Conservation (phyloP, 1,284 basidiomycete species). For the Bondarzewia mesenterica region DNA sequence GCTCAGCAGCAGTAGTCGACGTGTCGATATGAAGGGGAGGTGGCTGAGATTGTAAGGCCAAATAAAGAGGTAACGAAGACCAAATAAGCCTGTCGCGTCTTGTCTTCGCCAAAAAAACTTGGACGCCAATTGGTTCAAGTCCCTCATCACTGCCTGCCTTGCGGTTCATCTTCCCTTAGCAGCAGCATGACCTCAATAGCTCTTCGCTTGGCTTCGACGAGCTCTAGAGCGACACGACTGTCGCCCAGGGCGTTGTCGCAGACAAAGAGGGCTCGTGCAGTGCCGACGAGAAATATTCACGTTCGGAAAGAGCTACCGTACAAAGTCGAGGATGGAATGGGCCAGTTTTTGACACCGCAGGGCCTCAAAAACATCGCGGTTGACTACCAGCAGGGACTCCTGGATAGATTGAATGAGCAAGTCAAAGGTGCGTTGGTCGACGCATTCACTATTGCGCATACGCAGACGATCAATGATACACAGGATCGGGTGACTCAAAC, state of each 20-base stretch:
- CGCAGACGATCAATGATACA: background rate
- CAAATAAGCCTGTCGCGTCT: slow-evolving; percentile 6
- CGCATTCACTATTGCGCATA: background rate
- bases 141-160: background rate
- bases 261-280: slow-evolving; percentile 5
- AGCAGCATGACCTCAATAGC: slow-evolving; percentile 19
- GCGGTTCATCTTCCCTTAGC: background rate
- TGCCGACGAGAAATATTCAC: slow-evolving; percentile 40
- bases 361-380: slow-evolving; percentile 62
- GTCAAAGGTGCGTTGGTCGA: slow-evolving; percentile 47
- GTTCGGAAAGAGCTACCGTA: slow-evolving; percentile 52
- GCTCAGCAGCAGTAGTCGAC: slow-evolving; percentile 4
- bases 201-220: slow-evolving; percentile 15
- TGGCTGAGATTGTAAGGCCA: background rate
- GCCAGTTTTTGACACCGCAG: slow-evolving; percentile 62
- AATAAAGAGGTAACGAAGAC: slow-evolving; percentile 5
- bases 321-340: slow-evolving; percentile 59
- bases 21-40: background rate
- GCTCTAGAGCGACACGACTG: slow-evolving; percentile 15
- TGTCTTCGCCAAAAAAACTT: background rate
- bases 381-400: slow-evolving; percentile 77
- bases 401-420: slow-evolving; percentile 68
- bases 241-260: slow-evolving; percentile 10
- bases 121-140: background rate
- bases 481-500: slow-evolving; percentile 54